Percentiles rank a stretch among this genome's conserved stretches.
phyloP scores from a whole-genome alignment of 768 basidiomycete genomes.

The Auricularia auricula-judae region DNA sequence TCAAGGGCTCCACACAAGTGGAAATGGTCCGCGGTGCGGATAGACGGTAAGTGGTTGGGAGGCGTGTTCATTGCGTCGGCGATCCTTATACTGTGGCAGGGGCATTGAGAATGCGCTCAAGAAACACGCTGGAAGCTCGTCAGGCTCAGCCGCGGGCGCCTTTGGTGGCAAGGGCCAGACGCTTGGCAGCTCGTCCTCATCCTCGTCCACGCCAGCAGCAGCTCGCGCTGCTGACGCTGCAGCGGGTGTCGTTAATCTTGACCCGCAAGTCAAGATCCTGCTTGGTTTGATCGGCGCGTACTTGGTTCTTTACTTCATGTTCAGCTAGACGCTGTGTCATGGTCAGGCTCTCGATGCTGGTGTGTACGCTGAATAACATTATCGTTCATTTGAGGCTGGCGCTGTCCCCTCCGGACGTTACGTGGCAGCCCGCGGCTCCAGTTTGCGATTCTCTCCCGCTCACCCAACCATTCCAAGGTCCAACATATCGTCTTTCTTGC shows the following conservation, averaged over 20 bases:
- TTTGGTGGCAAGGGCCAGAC: conserved; percentile 71
- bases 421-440: too few species aligned
- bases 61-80: not conserved
- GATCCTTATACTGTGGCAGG: conserved; percentile 23
- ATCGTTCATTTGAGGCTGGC: too few species aligned
- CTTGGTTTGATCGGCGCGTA: conserved; percentile 56
- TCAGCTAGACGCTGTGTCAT: conserved; percentile 3
- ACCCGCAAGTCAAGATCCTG: conserved; percentile 58
- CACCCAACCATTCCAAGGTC: too few species aligned
- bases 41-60: conserved; percentile 33
- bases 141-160: conserved; percentile 27
- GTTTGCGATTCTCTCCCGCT: too few species aligned
- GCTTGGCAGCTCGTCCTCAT: conserved; percentile 34
- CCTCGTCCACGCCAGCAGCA: conserved; percentile 25
- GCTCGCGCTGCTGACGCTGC: conserved; percentile 22
- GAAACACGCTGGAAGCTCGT: conserved; percentile 33
- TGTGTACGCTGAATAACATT: too few species aligned
- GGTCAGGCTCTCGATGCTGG: too few species aligned
- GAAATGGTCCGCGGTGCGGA: conserved; percentile 68
- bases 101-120: conserved; percentile 49
- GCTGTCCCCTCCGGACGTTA: too few species aligned
- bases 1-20: conserved; percentile 55
- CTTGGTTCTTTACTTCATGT: conserved; percentile 37
- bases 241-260: conserved; percentile 36
- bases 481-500: too few species aligned